Base-by-base conservation (phyloP, 2,329 filamentous ascomycete genomes). In the Cordyceps cicadae region DNA sequence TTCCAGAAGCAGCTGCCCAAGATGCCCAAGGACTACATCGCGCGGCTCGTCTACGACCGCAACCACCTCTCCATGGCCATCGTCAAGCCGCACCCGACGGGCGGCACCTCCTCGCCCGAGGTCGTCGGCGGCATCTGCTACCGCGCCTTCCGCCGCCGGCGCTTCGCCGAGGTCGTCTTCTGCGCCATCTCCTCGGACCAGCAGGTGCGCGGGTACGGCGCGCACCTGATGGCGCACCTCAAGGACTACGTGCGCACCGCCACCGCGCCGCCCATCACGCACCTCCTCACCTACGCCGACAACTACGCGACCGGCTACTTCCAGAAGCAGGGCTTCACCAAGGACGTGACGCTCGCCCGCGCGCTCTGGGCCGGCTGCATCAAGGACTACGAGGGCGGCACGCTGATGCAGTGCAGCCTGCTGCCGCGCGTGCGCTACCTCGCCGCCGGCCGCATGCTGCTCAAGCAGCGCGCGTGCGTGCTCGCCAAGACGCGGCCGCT, bases 21-120 rank as follows among this genome's bases (percentile, higher is more conserved):
- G 75, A 99, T 99, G 94, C 94, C 94, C n/a, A 97, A 97, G 74
- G 94, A 97, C 71, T 99, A 99, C 73, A 97, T 97, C 67, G 94
- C 94, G 5, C 89, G 94, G 43, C 85, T 97, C 8, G 94, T 97
- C 60, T 99, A 99, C 76, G 94, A 97, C 75, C 87, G 94, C 56
- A 96, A 92, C 9, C 94, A 99, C 77, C 74, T 97, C 62, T 96
- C 91, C 46, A 96, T 97, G 67, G 94, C 94, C 21, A 97, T 99
- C 69, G 90, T 97, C 67, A 97, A 97, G 79, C 29, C 29, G 29
- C 17, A 94, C 68, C 93, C 24, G 24, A 24, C 24, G 3, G 5
- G 3, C 29, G 29, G 29, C 29, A 1, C 29, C 29, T 29, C 29
- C 5, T 7, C 94, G 0, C 79, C 97, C 54, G 92, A 97, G 70